Conservation (phyloP, 2,329 filamentous ascomycete species). For the Penicillium sp. region DNA sequence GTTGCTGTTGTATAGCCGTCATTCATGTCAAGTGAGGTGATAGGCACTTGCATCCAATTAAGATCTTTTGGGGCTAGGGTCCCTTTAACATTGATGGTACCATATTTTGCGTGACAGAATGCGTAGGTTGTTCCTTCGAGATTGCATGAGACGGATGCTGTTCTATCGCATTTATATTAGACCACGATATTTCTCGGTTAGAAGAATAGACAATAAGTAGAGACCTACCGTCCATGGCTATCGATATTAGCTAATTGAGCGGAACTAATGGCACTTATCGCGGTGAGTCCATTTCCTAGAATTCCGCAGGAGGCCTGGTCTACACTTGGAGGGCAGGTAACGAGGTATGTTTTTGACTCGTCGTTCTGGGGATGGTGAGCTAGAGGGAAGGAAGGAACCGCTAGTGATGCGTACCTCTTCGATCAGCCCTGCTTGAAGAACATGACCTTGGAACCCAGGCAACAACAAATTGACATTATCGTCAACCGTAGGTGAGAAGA, state of each 20-base stretch:
- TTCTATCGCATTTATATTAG: neutral
- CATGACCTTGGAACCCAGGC: constrained; percentile 1
- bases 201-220: too few species aligned
- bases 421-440: neutral
- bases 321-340: constrained; percentile 3
- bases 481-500: neutral
- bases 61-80: constrained; percentile 1
- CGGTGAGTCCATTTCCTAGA: constrained; percentile 1
- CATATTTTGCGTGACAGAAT: constrained; percentile 3
- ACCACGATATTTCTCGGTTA: neutral
- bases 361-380: neutral
- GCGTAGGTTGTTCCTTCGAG: neutral
- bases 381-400: neutral
- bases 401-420: neutral
- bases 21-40: neutral
- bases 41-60: constrained; percentile 3
- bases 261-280: neutral
- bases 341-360: constrained; percentile 1
- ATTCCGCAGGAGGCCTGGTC: neutral
- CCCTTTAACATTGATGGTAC: neutral
- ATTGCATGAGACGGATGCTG: neutral
- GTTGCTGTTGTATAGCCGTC: neutral
- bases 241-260: neutral
- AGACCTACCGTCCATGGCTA: neutral
- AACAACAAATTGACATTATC: constrained; percentile 1